phyloP scores from a whole-genome alignment of 2,329 filamentous ascomycete genomes.

The Cercospora zeina region DNA sequence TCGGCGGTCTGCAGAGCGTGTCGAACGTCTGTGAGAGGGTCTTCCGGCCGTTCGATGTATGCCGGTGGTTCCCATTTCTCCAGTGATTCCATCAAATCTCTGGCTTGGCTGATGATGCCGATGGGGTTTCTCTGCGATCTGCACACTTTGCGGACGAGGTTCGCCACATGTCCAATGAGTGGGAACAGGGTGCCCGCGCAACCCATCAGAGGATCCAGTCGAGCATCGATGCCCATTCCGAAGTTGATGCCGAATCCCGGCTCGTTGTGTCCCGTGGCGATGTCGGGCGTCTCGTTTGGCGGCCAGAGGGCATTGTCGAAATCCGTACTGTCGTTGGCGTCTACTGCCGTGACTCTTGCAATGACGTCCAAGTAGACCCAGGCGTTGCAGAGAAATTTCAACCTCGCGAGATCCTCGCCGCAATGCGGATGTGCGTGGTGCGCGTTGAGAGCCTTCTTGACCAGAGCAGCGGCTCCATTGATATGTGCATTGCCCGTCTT shows the following conservation, averaged over 20 bases:
- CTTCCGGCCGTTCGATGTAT: slow-evolving; percentile 61
- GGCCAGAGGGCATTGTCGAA: slow-evolving; percentile 49
- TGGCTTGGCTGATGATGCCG: slow-evolving; percentile 61
- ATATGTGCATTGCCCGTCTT: slow-evolving; percentile 69
- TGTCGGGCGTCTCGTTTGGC: slow-evolving; percentile 9
- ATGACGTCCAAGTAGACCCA: slow-evolving; percentile 76
- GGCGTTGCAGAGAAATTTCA: slow-evolving; percentile 69
- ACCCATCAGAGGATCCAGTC: slow-evolving; percentile 71
- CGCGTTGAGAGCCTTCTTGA: slow-evolving; percentile 59
- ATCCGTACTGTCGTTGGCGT: slow-evolving; percentile 58
- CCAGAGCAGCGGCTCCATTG: slow-evolving; percentile 64
- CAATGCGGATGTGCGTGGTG: slow-evolving; percentile 46
- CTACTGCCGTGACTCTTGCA: slow-evolving; percentile 64
- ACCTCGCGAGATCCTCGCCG: slow-evolving; percentile 53
- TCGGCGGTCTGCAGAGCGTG: slow-evolving; percentile 67
- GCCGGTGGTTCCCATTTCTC: slow-evolving; percentile 63
- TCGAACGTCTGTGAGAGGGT: slow-evolving; percentile 61
- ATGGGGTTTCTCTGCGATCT: slow-evolving; percentile 59
- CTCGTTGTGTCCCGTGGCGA: slow-evolving; percentile 18
- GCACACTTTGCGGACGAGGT: slow-evolving; percentile 63
- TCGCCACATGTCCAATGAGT: slow-evolving; percentile 65
- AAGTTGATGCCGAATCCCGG: slow-evolving; percentile 43
- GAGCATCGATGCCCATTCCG: slow-evolving; percentile 47
- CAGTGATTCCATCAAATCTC: slow-evolving; percentile 61
- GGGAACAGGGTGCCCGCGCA: slow-evolving; percentile 68